Evolutionary conservation across 2,329 filamentous ascomycete genomes (phyloP).

Genomic region (Cordyceps fumosorosea): DNA sequence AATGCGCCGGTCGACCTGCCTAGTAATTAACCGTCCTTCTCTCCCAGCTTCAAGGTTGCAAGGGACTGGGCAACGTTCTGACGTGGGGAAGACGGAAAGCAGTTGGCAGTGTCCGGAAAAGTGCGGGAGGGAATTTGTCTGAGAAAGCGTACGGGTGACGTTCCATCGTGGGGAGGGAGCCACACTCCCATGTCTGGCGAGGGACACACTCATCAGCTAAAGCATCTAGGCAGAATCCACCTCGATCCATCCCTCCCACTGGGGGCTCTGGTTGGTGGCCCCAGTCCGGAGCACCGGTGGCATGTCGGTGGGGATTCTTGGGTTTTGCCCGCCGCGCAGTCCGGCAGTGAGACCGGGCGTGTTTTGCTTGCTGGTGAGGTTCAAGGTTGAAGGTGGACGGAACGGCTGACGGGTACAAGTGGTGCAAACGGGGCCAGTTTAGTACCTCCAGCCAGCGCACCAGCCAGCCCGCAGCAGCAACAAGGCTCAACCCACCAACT

Average conservation of each 20-base stretch:
- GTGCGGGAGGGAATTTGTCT: conserved; percentile 6
- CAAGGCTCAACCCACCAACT: neutral
- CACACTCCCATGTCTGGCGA: conserved; percentile 10
- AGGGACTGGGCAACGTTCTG: neutral
- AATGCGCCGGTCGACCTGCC: neutral
- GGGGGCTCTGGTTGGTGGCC: neutral
- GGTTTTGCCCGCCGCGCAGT: neutral
- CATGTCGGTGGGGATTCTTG: neutral
- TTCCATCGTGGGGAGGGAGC: conserved; percentile 6
- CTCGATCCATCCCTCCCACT: neutral
- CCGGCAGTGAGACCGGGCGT: neutral
- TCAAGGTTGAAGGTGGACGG: too few species aligned
- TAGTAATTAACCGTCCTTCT: too few species aligned
- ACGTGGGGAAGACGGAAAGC: too few species aligned
- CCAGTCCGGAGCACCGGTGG: conserved; percentile 1
- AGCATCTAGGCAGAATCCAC: neutral
- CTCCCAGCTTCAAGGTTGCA: neutral
- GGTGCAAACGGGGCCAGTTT: too few species aligned
- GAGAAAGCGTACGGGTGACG: neutral
- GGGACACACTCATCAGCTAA: neutral
- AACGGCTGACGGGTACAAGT: too few species aligned
- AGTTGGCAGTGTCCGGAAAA: conserved; percentile 1
- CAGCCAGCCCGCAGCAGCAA: too few species aligned
- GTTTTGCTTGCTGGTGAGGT: neutral
- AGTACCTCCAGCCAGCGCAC: neutral